These are phyloP conservation scores for Inga laurina DNA, from an alignment of 306 rosid species.

Conservation along the genomic window DNA sequence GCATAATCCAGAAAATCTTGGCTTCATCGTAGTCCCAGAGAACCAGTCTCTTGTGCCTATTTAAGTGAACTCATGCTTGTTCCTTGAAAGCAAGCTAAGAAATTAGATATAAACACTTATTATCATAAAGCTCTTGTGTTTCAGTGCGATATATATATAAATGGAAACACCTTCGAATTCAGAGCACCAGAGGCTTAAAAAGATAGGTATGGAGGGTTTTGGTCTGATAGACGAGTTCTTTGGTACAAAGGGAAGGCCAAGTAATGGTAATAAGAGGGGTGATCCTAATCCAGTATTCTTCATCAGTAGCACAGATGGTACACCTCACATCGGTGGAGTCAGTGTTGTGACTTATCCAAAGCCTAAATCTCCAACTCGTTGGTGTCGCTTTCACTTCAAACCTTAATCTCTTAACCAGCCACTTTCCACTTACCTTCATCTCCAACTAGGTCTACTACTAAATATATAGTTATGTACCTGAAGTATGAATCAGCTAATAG, in stretches of 20 bases:
- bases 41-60: neutral
- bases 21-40: neutral
- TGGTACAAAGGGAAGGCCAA: neutral
- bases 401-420: neutral
- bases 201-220: neutral
- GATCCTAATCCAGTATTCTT: neutral
- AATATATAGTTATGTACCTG: neutral
- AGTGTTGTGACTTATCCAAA: neutral
- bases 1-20: neutral
- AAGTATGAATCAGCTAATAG: neutral
- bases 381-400: neutral
- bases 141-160: too few relatives aligned
- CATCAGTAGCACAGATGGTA: neutral
- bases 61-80: neutral
- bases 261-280: neutral
- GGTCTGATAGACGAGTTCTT: neutral
- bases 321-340: neutral
- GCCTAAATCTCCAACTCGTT: neutral
- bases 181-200: neutral
- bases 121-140: neutral
- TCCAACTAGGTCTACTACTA: neutral
- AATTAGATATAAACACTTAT: neutral
- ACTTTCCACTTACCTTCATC: neutral
- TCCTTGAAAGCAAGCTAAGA: neutral
- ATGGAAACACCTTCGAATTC: neutral